These are phyloP conservation scores for Capsicum chinense DNA, from an alignment of 257 asterid species.

Conservation along the genomic window DNA sequence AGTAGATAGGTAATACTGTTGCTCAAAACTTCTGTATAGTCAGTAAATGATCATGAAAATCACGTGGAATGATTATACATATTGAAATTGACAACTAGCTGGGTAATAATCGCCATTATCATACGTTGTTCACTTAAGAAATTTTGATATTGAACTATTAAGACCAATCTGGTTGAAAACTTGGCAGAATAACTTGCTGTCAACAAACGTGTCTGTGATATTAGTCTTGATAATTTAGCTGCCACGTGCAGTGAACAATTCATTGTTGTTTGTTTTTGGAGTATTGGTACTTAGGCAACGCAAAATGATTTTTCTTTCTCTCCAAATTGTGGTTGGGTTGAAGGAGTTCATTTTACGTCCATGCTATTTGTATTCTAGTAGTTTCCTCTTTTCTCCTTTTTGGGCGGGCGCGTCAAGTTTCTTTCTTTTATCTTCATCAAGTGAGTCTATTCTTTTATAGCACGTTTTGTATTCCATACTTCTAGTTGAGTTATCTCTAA, in stretches of 20 bases:
- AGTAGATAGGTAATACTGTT: not conserved
- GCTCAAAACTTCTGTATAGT: not conserved
- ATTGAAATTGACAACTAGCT: not conserved
- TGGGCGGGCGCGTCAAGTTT: not conserved
- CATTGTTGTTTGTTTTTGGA: not conserved
- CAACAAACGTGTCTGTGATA: not conserved
- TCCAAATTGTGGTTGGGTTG: not conserved
- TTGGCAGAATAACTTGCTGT: not conserved
- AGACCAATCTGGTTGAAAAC: not conserved
- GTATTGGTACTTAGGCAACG: not conserved
- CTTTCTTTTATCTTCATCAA: not conserved
- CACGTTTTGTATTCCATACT: not conserved
- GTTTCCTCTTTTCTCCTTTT: not conserved
- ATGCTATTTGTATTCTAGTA: not conserved
- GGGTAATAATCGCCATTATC: not conserved
- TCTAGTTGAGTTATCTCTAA: not conserved
- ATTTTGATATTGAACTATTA: not conserved
- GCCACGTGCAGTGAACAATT: not conserved
- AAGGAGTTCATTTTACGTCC: not conserved
- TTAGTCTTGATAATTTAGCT: not conserved
- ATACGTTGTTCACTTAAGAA: not conserved
- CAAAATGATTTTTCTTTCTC: no score
- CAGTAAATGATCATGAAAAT: not conserved
- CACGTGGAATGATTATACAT: not conserved
- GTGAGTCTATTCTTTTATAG: not conserved